These are phyloP conservation scores for Bruguiera parviflora DNA, from an alignment of 345 rosid species.

Conservation along the genomic window DNA sequence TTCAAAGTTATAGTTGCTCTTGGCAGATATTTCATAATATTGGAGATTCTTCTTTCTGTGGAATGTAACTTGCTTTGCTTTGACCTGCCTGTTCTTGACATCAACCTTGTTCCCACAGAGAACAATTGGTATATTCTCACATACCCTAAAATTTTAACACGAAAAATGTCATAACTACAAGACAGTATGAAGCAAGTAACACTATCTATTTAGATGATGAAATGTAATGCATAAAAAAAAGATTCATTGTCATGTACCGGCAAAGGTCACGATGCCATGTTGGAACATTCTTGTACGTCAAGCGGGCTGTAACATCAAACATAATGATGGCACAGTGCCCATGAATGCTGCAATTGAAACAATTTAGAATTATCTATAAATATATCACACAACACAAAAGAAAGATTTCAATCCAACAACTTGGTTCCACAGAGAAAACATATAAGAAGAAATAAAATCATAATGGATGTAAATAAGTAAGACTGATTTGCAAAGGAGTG, in stretches of 20 bases:
- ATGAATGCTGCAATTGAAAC: slow-evolving; percentile 60
- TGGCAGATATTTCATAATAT: slow-evolving; percentile 90
- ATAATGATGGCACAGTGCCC: slow-evolving; percentile 96
- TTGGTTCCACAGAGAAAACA: too few species aligned
- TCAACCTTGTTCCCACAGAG: slow-evolving; percentile 92
- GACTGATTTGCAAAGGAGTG: too few species aligned
- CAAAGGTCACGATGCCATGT: slow-evolving; percentile 97
- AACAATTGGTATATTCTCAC: slow-evolving; percentile 89
- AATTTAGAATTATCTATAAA: too few species aligned
- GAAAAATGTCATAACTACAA: background rate
- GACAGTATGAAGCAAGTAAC: background rate
- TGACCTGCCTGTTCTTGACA: slow-evolving; percentile 93
- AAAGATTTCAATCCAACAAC: too few species aligned
- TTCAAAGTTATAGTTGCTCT: slow-evolving; percentile 92
- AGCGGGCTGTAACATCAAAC: slow-evolving; percentile 93
- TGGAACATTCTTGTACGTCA: slow-evolving; percentile 95
- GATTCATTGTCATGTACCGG: slow-evolving; percentile 37
- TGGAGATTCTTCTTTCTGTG: slow-evolving; percentile 94
- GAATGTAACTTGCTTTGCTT: slow-evolving; percentile 88
- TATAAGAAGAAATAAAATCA: too few species aligned
- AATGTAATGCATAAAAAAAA: too few species aligned
- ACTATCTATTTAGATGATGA: too few species aligned
- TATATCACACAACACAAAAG: too few species aligned
- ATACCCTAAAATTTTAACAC: slow-evolving; percentile 44
- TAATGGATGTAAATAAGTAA: too few species aligned